A percentile compares a stretch with the other conserved stretches of the same genome.
Evolutionary conservation across 371 early-diverging fungal species (phyloP).

Genomic region (Mortierella sp.): DNA sequence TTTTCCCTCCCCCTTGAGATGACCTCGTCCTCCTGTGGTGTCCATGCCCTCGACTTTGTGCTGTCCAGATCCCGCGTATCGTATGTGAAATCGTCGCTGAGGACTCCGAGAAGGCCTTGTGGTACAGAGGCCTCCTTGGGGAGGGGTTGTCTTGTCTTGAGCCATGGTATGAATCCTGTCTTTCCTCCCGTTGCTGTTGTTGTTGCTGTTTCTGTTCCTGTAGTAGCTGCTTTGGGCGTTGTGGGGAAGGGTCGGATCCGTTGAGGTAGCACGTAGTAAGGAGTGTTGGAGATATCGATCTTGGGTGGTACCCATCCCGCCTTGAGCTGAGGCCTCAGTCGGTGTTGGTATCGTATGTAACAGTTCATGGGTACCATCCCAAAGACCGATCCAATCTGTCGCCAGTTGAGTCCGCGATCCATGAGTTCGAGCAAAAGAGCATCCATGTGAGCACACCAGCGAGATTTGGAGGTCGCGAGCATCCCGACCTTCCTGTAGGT

Average conservation of each 20-base stretch:
- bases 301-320: slow-evolving; percentile 33
- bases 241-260: slow-evolving; percentile 2
- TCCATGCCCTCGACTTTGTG: slow-evolving; percentile 18
- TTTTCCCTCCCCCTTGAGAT: slow-evolving; percentile 10
- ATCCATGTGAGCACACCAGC: slow-evolving; percentile 33
- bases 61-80: background rate
- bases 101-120: background rate
- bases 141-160: background rate
- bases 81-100: slow-evolving; percentile 25
- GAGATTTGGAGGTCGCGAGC: background rate
- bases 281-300: slow-evolving; percentile 17
- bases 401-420: slow-evolving; percentile 36
- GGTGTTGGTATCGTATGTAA: slow-evolving; percentile 31
- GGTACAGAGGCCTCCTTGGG: background rate
- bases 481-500: slow-evolving; percentile 3
- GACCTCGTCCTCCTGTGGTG: slow-evolving; percentile 31
- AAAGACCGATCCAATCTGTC: slow-evolving; percentile 35
- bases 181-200: background rate
- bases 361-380: slow-evolving; percentile 27
- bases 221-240: too few species aligned
- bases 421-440: slow-evolving; percentile 24
- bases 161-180: background rate
- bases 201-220: background rate
- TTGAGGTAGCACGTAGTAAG: slow-evolving; percentile 25
- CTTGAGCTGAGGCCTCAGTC: slow-evolving; percentile 5